Evolutionary conservation across 768 basidiomycete genomes (phyloP), one percentile per base, ranked within the genome.

Genomic region (Sutorius australiensis): DNA sequence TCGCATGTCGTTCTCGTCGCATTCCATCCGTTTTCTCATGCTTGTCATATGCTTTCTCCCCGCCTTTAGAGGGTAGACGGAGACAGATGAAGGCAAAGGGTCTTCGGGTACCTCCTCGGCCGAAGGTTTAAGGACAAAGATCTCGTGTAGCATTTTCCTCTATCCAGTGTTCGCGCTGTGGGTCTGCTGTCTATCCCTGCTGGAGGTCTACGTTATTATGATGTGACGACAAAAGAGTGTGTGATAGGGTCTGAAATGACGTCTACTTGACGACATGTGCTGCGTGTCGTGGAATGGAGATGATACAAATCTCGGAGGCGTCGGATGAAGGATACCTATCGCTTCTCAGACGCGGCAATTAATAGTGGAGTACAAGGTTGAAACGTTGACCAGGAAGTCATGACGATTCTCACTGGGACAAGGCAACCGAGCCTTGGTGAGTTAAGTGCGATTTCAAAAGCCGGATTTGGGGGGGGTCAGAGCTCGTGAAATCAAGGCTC

Each of bases 31-130:
- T 52, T 38, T 46, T 14, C 30, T 53, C 21, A 46, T 50, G 31
- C 24, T 36, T 46, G 46, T 62, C 46, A 46, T 56, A 53, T 56
- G 44, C 56, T 44, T 50, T 28, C 33, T 37, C 21, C 36, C 55
- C 52, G 19, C 19, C 19, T 2, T 34, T 67, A 90, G 88, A 87
- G 72, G 79, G 82, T 1, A 89, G 84, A 70, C 82, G 89, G 61
- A 81, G 79, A 63, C 80, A 80, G 54, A 82, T 88, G 80, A 91
- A 86, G 63, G 83, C 82, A 6, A 87, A 84, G 68, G 86, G 87
- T 50, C 74, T 89, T 39, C 83, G 82, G 38, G 82, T 82, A 41
- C 83, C 79, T 30, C 79, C 83, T 31, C 81, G 83, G 46, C 69
- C 67, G 38, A 77, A 72, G 52, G 61, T 59, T 40, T 57, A 70